Evolutionary conservation across 1,139 yeast genomes (phyloP), one percentile per base, ranked within the genome.

Genomic region (Geotrichum citri-aurantii): DNA sequence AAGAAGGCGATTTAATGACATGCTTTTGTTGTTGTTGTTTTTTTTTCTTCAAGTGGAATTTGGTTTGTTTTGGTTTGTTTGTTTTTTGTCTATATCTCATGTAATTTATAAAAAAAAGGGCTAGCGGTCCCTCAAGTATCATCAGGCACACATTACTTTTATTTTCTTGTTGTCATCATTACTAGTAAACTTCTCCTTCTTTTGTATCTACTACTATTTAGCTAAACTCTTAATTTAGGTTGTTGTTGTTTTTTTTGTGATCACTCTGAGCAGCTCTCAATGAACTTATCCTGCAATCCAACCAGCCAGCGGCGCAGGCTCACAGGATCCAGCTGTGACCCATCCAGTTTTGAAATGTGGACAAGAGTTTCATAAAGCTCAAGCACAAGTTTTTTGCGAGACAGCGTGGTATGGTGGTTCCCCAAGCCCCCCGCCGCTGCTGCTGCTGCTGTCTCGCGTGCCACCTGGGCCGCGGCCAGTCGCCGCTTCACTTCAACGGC

Each of bases 311-410:
- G 21, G 17, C 26, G 37, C 44, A 55, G 26, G 11, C 40, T 55
- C 29, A n/a, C 53, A 2, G 37, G 23, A n/a, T 44, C 50, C 31
- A 55, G 31, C 10, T 49, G 44, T 3, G 44, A n/a, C 2, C 49
- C 52, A 12, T 53, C 51, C 54, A 58, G 52, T 3, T 49, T 47
- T 4, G 44, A 47, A 48, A 58, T 29, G 48, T 58, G 60, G 2
- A 47, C 53, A n/a, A 58, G 23, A 2, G 58, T 58, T 21, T 58
- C 60, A 49, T 52, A 55, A 50, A 58, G 31, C 14, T 58, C 58
- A 26, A 49, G 42, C 3, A 58, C 54, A 5, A 40, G 37, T 42
- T 58, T 58, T 31, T 55, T 55, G 27, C 57, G 55, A 14, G 42
- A 42, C 54, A 53, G 23, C 10, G 37, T 12, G 3, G 21, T n/a